phyloP scores from a whole-genome alignment of 345 rosid species.

The Eucalyptus albens region DNA sequence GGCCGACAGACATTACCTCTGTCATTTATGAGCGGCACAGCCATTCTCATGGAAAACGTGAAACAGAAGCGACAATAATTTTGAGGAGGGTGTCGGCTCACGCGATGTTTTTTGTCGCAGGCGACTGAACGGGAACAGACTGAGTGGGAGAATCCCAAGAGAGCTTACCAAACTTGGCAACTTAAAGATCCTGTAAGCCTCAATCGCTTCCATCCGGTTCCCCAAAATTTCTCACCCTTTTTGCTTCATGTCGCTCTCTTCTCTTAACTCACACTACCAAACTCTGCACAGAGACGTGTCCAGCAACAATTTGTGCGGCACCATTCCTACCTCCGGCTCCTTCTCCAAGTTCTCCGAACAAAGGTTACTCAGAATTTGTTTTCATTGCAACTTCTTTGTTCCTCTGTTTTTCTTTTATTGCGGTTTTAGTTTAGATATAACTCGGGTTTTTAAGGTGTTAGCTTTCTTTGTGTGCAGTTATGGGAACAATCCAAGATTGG shows the following conservation, averaged over 20 bases:
- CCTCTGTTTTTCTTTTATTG: too few relatives aligned
- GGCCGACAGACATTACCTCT: not conserved
- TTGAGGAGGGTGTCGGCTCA: not conserved
- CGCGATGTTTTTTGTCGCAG: slow-evolving; percentile 11
- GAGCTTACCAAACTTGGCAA: slow-evolving; percentile 41
- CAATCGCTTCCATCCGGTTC: not conserved
- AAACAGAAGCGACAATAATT: not conserved
- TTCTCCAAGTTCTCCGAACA: slow-evolving; percentile 52
- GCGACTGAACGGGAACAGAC: slow-evolving; percentile 49
- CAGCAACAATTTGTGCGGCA: slow-evolving; percentile 59
- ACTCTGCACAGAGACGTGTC: slow-evolving; percentile 40
- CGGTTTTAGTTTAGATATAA: not conserved
- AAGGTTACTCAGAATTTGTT: slow-evolving; percentile 19
- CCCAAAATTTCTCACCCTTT: not conserved
- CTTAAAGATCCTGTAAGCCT: slow-evolving; percentile 54
- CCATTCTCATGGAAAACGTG: not conserved
- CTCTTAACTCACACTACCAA: not conserved
- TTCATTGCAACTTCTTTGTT: not conserved
- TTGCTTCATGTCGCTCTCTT: not conserved
- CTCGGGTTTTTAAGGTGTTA: not conserved
- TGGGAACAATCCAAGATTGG: slow-evolving; percentile 37
- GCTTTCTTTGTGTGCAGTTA: slow-evolving; percentile 18
- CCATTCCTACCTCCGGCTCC: slow-evolving; percentile 53
- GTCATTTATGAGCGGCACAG: not conserved
- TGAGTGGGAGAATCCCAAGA: slow-evolving; percentile 59